phyloP scores from a whole-genome alignment of 2,329 filamentous ascomycete species.

The Aspergillus latus region DNA sequence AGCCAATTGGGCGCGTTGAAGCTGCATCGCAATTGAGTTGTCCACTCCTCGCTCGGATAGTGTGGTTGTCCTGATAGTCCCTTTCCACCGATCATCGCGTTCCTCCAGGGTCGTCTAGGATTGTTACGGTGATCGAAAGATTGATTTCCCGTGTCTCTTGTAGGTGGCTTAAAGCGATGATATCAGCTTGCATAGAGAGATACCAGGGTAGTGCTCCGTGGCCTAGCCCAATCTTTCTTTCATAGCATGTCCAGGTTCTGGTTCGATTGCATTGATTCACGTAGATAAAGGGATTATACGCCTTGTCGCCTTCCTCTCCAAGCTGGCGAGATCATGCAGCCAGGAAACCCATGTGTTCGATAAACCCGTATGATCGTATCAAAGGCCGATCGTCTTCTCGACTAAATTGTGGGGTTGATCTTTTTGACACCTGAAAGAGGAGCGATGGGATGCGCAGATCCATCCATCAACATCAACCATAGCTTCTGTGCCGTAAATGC shows the following conservation, averaged over 20 bases:
- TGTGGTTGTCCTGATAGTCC: too few species aligned
- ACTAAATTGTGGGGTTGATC: too few species aligned
- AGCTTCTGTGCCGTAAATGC: too few species aligned
- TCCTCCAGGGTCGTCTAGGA: background rate
- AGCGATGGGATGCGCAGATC: too few species aligned
- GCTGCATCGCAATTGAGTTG: background rate
- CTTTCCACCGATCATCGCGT: background rate
- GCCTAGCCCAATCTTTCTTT: background rate
- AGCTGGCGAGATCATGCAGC: too few species aligned
- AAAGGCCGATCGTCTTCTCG: too few species aligned
- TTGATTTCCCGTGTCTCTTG: background rate
- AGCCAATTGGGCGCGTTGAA: background rate
- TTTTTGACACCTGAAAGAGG: too few species aligned
- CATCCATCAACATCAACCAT: background rate
- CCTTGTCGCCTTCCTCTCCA: too few species aligned
- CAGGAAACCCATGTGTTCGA: too few species aligned
- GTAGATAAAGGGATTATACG: too few species aligned
- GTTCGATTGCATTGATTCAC: background rate
- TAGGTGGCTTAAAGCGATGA: background rate
- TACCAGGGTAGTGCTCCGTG: background rate
- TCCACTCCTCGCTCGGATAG: background rate
- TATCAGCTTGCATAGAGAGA: background rate
- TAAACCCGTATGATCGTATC: too few species aligned
- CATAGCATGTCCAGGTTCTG: background rate
- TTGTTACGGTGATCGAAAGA: background rate